These are phyloP conservation scores for Radiomyces spectabilis DNA, from an alignment of 192 early-diverging fungal species.

Conservation along the genomic window DNA sequence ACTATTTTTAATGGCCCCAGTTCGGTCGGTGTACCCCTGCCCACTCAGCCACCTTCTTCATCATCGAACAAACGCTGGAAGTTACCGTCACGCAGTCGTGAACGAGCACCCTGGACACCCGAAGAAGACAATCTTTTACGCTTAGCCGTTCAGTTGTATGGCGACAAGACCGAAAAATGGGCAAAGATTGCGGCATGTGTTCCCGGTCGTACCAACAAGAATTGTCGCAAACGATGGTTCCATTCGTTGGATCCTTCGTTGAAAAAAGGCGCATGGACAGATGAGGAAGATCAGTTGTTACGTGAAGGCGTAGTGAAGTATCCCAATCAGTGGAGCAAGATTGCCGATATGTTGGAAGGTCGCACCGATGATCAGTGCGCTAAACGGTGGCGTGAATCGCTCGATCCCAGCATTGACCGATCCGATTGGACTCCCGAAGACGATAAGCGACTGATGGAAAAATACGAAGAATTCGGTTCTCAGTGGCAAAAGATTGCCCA, in stretches of 20 bases:
- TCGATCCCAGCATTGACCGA: slow-evolving; percentile 75
- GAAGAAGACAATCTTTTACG: slow-evolving; percentile 72
- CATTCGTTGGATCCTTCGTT: slow-evolving; percentile 70
- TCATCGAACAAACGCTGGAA: slow-evolving; percentile 2
- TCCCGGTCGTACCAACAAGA: slow-evolving; percentile 73
- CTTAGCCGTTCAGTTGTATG: slow-evolving; percentile 63
- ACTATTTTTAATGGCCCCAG: slow-evolving; percentile 4
- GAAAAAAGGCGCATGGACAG: slow-evolving; percentile 75
- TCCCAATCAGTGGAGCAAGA: slow-evolving; percentile 77
- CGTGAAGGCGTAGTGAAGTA: slow-evolving; percentile 58
- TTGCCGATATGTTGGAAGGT: slow-evolving; percentile 69
- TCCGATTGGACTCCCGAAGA: slow-evolving; percentile 65
- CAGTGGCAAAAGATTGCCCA: slow-evolving; percentile 77
- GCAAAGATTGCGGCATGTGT: slow-evolving; percentile 68
- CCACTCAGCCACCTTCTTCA: too few relatives aligned
- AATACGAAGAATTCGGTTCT: slow-evolving; percentile 58
- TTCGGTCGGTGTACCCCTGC: too few relatives aligned
- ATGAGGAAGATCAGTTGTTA: slow-evolving; percentile 69
- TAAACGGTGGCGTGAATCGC: slow-evolving; percentile 81
- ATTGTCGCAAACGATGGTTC: slow-evolving; percentile 77
- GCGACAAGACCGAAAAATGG: slow-evolving; percentile 75
- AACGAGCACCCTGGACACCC: slow-evolving; percentile 55
- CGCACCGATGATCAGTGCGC: slow-evolving; percentile 87
- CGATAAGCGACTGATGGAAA: slow-evolving; percentile 51
- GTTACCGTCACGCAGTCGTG: slow-evolving; percentile 1